phyloP scores from a whole-genome alignment of 176 grass and related monocot genomes.

The Paspalum vaginatum region DNA sequence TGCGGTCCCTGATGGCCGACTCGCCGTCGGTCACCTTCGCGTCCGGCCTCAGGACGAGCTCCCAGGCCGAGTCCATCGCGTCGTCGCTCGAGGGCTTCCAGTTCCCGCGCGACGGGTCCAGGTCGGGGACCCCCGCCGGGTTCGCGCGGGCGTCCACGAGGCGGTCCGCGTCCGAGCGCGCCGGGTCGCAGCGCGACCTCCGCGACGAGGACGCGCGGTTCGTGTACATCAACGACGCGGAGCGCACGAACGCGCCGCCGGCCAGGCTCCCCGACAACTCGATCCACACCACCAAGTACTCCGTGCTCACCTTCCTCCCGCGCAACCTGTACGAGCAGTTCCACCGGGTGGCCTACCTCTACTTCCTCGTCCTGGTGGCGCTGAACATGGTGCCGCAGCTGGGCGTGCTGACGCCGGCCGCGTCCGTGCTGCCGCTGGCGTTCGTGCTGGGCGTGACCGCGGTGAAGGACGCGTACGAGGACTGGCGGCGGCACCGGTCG shows the following conservation, averaged over 20 bases:
- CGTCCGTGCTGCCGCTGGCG: slow-evolving; percentile 67
- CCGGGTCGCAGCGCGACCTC: slow-evolving; percentile 78
- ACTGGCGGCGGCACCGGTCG: slow-evolving; percentile 84
- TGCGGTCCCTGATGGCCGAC: slow-evolving; percentile 40
- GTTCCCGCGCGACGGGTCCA: slow-evolving; percentile 42
- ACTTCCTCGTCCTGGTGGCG: slow-evolving; percentile 69
- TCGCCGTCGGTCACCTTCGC: slow-evolving; percentile 56
- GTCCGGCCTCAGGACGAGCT: slow-evolving; percentile 33
- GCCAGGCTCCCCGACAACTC: slow-evolving; percentile 60
- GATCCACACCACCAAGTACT: slow-evolving; percentile 79
- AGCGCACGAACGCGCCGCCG: slow-evolving; percentile 49
- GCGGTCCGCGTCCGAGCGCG: slow-evolving; percentile 62
- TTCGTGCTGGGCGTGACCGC: slow-evolving; percentile 87
- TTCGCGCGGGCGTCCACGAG: slow-evolving; percentile 31
- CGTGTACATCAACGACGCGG: slow-evolving; percentile 82
- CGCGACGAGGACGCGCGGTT: slow-evolving; percentile 90
- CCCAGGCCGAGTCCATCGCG: slow-evolving; percentile 36
- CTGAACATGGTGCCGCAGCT: slow-evolving; percentile 91
- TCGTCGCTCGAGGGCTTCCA: slow-evolving; percentile 45
- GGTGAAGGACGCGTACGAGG: slow-evolving; percentile 94
- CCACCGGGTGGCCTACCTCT: slow-evolving; percentile 83
- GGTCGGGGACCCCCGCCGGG: background rate
- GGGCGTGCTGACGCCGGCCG: slow-evolving; percentile 56
- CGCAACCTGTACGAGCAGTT: slow-evolving; percentile 98
- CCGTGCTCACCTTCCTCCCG: slow-evolving; percentile 79